A percentile compares a stretch with the other conserved stretches of the same genome.
Conservation (phyloP, 1,139 yeast species). For the Hemisphaericaspora subhashii region DNA sequence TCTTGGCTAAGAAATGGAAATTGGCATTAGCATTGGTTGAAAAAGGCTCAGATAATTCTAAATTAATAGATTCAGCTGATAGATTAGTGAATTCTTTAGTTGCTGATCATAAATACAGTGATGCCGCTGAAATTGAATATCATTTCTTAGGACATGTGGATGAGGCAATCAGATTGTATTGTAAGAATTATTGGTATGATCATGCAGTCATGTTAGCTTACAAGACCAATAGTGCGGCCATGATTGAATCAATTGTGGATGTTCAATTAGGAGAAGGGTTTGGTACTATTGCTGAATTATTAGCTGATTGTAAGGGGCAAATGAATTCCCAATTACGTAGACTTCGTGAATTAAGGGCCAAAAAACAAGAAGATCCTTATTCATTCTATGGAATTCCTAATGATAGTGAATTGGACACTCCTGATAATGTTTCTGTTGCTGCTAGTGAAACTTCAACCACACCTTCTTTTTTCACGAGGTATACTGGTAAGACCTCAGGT, state of each 20-base stretch:
- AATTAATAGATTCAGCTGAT: conserved; percentile 48
- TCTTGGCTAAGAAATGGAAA: conserved; percentile 75
- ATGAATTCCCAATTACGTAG: conserved; percentile 79
- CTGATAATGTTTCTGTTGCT: conserved; percentile 93
- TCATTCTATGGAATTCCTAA: conserved; percentile 71
- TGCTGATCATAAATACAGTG: conserved; percentile 72
- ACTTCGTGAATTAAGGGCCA: conserved; percentile 77
- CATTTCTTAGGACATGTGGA: conserved; percentile 60
- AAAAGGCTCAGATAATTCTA: conserved; percentile 33
- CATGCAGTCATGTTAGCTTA: conserved; percentile 71
- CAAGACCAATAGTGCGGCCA: conserved; percentile 38
- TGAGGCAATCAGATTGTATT: conserved; percentile 64
- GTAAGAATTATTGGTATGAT: conserved; percentile 74
- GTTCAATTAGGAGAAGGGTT: conserved; percentile 83
- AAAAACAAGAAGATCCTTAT: conserved; percentile 81
- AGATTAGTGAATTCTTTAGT: conserved; percentile 58
- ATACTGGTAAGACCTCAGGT: conserved; percentile 93
- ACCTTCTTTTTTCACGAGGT: conserved; percentile 90
- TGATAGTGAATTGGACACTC: conserved; percentile 71
- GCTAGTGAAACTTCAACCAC: conserved; percentile 92
- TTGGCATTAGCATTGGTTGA: conserved; percentile 72
- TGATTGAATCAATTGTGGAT: conserved; percentile 63
- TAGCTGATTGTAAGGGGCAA: conserved; percentile 91
- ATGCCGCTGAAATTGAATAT: conserved; percentile 79
- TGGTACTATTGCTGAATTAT: conserved; percentile 79